These are phyloP conservation scores for Debaryomyces prosopidis DNA, from an alignment of 805 yeast species.

Conservation along the genomic window DNA sequence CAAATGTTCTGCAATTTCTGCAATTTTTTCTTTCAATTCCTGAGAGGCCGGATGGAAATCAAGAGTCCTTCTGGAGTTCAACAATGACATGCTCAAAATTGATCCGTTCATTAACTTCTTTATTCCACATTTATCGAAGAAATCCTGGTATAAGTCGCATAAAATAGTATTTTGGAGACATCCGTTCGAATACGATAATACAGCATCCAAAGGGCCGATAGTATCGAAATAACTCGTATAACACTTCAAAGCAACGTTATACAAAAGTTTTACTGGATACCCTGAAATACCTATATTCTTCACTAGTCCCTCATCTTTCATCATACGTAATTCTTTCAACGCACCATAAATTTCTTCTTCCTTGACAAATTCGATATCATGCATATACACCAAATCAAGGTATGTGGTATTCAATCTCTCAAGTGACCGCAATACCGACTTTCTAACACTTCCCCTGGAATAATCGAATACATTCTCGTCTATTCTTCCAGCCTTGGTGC, in stretches of 20 bases:
- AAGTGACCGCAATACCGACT: constrained; percentile 67
- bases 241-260: constrained; percentile 47
- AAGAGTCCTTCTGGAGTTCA: constrained; percentile 66
- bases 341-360: constrained; percentile 60
- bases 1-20: constrained; percentile 42
- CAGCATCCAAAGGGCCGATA: constrained; percentile 69
- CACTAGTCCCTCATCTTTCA: constrained; percentile 66
- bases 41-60: constrained; percentile 78
- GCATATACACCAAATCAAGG: constrained; percentile 81
- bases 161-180: constrained; percentile 73
- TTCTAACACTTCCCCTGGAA: constrained; percentile 55
- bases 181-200: constrained; percentile 78
- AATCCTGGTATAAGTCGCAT: constrained; percentile 46
- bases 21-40: constrained; percentile 55
- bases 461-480: constrained; percentile 73
- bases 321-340: constrained; percentile 52
- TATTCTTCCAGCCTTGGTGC: constrained; percentile 86
- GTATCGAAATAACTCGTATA: constrained; percentile 19
- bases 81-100: constrained; percentile 82
- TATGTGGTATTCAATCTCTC: constrained; percentile 65
- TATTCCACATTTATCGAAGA: constrained; percentile 55
- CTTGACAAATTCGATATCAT: constrained; percentile 82
- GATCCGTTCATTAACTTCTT: constrained; percentile 74
- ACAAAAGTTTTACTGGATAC: constrained; percentile 74
- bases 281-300: constrained; percentile 79